Evolutionary conservation across 1,284 basidiomycete genomes (phyloP).

Genomic region (Papiliotrema fonsecae): DNA sequence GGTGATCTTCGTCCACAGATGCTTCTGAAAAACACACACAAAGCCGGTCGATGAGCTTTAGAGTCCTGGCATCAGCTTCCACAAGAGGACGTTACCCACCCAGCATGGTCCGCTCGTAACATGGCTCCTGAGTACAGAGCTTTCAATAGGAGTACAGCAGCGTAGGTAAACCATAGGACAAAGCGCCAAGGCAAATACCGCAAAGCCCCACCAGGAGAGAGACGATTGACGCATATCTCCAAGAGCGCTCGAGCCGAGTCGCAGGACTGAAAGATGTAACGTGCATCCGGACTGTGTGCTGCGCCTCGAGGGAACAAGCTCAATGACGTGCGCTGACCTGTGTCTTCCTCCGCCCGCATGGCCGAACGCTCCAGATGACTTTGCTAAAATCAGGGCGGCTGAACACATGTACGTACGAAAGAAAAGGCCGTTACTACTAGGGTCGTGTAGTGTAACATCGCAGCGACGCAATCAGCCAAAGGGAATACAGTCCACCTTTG

Average conservation of each 20-base stretch:
- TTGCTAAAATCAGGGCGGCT: conserved; percentile 29
- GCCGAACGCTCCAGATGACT: conserved; percentile 47
- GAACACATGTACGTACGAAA: conserved; percentile 25
- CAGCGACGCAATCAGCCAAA: conserved; percentile 38
- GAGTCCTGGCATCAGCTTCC: conserved; percentile 13
- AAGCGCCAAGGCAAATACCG: conserved; percentile 44
- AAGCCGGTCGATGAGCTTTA: conserved; percentile 39
- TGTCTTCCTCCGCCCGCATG: conserved; percentile 39
- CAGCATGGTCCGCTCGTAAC: conserved; percentile 39
- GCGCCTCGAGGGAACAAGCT: conserved; percentile 44
- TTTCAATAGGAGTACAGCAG: conserved; percentile 41
- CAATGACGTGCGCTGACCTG: conserved; percentile 21
- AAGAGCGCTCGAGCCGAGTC: conserved; percentile 44
- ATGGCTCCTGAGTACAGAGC: conserved; percentile 49
- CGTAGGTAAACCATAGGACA: conserved; percentile 47
- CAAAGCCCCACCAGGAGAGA: conserved; percentile 44
- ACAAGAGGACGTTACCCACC: conserved; percentile 15
- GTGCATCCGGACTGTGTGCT: conserved; percentile 41
- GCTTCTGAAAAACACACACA: conserved; percentile 33
- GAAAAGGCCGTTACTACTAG: conserved; percentile 48
- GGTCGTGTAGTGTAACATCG: conserved; percentile 42
- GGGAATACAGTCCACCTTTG: conserved; percentile 37
- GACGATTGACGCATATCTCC: conserved; percentile 42
- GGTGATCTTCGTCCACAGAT: conserved; percentile 40
- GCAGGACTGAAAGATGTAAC: conserved; percentile 45